Evolutionary conservation across 768 basidiomycete genomes (phyloP), one percentile per base, ranked within the genome.

Genomic region (Leccinum ochraceum): DNA sequence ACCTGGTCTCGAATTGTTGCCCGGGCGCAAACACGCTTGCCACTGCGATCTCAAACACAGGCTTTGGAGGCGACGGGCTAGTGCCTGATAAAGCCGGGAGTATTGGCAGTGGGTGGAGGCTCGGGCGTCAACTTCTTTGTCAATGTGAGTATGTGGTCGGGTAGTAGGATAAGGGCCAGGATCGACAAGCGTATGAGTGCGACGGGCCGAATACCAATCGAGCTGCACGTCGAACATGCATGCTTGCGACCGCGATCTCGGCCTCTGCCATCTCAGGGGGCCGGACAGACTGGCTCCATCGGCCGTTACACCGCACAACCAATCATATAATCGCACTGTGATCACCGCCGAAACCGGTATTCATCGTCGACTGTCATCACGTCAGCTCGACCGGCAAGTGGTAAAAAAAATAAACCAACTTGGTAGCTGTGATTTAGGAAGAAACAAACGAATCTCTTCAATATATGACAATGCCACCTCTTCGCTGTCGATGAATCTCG

Each of bases 281-380:
- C 28, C 75, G 73, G 3, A 94, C 79, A 17, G 72, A 76, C n/a
- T 83, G 77, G 32, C 81, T 80, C 82, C 86, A 89, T 48, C 78
- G 80, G 16, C 83, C 82, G 53, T 77, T 78, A 67, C 83, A 86
- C 63, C 84, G 83, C 26, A 93, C 87, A 0, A 92, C 86, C 6
- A 97, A 78, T 16, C 83, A 79, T 10, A 95, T 77, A 39, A 95
- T 84, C 1, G 92, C 88, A 2, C 85, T 79, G 68, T 98, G 95
- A 52, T 96, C 83, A 0, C 87, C 86, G 3, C 95, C 95, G 68
- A 93, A 96, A 4, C 92, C 90, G 2, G 91, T 83, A 62, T 83
- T 86, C 24, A 85, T 79, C n/a, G 84, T 81, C 53, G 80, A 71
- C 84, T 39, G 17, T 39, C 17, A 39, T 53, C 7, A 58, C 0